These are phyloP conservation scores for Niebla homalea DNA, from an alignment of 495 filamentous ascomycete species.

Conservation along the genomic window DNA sequence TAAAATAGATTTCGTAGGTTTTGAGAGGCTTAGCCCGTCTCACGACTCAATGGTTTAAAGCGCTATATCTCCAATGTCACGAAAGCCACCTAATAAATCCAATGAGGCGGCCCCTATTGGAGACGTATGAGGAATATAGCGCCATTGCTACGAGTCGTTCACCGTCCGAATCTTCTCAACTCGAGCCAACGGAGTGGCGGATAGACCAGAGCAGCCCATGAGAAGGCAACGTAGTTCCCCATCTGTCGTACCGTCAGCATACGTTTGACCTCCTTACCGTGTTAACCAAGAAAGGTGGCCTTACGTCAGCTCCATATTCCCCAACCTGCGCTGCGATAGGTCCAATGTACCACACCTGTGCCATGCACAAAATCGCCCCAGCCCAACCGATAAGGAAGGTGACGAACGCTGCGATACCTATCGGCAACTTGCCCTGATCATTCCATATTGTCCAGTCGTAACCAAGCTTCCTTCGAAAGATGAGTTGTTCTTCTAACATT, in stretches of 20 bases:
- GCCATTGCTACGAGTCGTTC: no score
- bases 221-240: constrained; percentile 35
- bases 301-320: constrained; percentile 43
- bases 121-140: no score
- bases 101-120: no score
- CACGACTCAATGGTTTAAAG: no score
- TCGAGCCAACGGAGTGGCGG: constrained; percentile 35
- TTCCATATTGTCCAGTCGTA: constrained; percentile 55
- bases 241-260: constrained; percentile 13
- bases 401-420: constrained; percentile 47
- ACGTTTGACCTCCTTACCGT: neutral
- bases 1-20: no score
- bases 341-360: constrained; percentile 57
- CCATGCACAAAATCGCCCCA: constrained; percentile 57
- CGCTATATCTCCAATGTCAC: no score
- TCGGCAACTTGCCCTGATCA: constrained; percentile 41
- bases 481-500: constrained; percentile 46
- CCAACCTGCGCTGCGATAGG: constrained; percentile 44
- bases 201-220: constrained; percentile 33
- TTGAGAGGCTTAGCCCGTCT: no score
- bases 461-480: constrained; percentile 38
- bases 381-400: constrained; percentile 59
- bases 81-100: no score
- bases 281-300: neutral
- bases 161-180: constrained; percentile 28